phyloP scores from a whole-genome alignment of 768 basidiomycete species.

The Hortiboletus campestris region DNA sequence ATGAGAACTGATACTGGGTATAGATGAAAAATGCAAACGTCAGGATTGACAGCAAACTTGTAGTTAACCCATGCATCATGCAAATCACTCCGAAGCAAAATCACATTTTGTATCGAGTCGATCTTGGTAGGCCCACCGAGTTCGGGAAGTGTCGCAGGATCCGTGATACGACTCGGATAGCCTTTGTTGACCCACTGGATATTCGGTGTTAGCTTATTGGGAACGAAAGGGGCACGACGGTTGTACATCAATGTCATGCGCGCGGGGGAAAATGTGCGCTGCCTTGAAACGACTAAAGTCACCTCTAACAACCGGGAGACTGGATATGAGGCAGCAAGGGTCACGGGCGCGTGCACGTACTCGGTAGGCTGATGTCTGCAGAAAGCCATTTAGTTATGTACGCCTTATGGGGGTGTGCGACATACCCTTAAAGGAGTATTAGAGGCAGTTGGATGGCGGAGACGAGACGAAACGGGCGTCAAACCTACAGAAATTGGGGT shows the following conservation, averaged over 20 bases:
- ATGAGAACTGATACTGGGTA: background rate
- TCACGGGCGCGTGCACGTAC: background rate
- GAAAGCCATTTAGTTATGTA: background rate
- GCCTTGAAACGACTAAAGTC: background rate
- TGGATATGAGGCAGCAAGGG: background rate
- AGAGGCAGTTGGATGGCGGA: background rate
- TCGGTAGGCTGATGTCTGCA: background rate
- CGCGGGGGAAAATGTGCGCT: slow-evolving; percentile 23
- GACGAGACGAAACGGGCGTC: background rate
- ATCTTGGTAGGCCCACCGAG: slow-evolving; percentile 18
- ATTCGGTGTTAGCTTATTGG: slow-evolving; percentile 7
- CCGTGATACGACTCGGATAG: slow-evolving; percentile 17
- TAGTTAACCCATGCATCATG: slow-evolving; percentile 26
- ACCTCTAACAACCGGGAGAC: background rate
- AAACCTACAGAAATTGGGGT: background rate
- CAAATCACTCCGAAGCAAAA: slow-evolving; percentile 26
- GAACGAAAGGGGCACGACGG: background rate
- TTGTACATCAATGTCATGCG: slow-evolving; percentile 20
- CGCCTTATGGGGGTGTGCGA: background rate
- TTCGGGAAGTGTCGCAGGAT: slow-evolving; percentile 7
- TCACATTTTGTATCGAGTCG: slow-evolving; percentile 29
- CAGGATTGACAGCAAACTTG: slow-evolving; percentile 27
- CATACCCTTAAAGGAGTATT: background rate
- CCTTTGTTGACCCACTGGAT: slow-evolving; percentile 21
- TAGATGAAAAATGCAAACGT: slow-evolving; percentile 12